Evolutionary conservation across 2,329 filamentous ascomycete species (phyloP), one percentile per base, ranked within the genome.

Genomic region (Dothistroma septosporum): DNA sequence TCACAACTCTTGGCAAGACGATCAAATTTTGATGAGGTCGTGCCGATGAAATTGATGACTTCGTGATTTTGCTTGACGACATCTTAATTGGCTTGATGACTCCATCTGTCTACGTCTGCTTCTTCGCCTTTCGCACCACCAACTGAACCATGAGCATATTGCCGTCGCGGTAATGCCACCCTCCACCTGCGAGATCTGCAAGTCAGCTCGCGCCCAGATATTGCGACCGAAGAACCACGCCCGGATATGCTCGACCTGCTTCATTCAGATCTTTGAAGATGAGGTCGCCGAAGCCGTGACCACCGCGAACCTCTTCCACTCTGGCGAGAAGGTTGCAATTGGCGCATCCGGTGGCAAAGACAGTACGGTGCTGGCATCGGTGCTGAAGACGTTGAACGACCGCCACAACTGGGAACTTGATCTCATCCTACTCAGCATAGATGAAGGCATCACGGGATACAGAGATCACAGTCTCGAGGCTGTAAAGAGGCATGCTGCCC

Each of bases 331-430:
- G 62, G 85, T 99, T 44, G 95, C 94, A 8, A 97, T 99, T 70
- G 95, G 94, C 48, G 94, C 95, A 53, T 97, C 92, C 1, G 94
- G 94, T 58, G 94, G 94, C 69, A 99, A 99, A 77, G 94, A 99
- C 76, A 97, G 92, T 56, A 99, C 94, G 0, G 94, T 99, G 0
- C 82, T 99, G 11, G 94, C 94, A 4, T 95, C 92, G 0, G 92
- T 99, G 0, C 82, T 99, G 56, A 97, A 97, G 75, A 96, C 92
- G 0, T 80, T 99, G 2, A 97, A 99, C 69, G 91, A 96, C 74
- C 86, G 92, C 50, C 86, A 97, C 73, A 81, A 87, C 66, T 97
- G 97, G 74, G 90, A 89, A 0, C 79, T 99, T 5, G 86, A 97
- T 48, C 82, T 99, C 2, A 84, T 95, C 0, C 81, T 99, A 0